phyloP scores from a whole-genome alignment of 306 rosid genomes.

The Nissolia schottii region DNA sequence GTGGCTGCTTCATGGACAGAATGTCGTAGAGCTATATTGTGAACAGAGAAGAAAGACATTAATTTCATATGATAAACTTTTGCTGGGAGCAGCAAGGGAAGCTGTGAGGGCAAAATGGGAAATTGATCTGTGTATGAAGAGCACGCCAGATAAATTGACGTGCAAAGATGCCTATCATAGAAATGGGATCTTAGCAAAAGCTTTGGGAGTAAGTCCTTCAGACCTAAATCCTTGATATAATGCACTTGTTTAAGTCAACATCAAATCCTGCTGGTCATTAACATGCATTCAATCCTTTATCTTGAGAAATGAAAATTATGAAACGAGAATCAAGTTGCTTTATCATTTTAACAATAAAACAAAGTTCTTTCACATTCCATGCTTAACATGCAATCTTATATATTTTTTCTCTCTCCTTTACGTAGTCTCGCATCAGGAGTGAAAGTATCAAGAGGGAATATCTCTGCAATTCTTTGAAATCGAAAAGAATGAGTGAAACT shows the following conservation, averaged over 20 bases:
- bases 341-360: neutral
- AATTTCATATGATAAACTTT: constrained; percentile 68
- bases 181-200: constrained; percentile 51
- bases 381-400: neutral
- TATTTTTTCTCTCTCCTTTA: constrained; percentile 2
- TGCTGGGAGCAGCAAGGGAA: constrained; percentile 78
- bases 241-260: neutral
- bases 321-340: neutral
- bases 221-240: neutral
- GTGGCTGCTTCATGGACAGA: constrained; percentile 80
- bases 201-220: constrained; percentile 47
- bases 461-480: constrained; percentile 45
- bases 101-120: constrained; percentile 82
- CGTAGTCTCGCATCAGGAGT: constrained; percentile 56
- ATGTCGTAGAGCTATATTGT: constrained; percentile 52
- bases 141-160: constrained; percentile 34
- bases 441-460: constrained; percentile 60
- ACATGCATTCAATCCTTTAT: constrained; percentile 2
- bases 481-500: constrained; percentile 40
- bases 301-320: neutral
- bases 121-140: constrained; percentile 35
- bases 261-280: neutral
- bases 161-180: constrained; percentile 49
- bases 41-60: constrained; percentile 58
- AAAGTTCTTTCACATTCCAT: constrained; percentile 1